Evolutionary conservation across 768 basidiomycete genomes (phyloP), one percentile per base, ranked within the genome.

Genomic region (Psilocybe cyanescens): DNA sequence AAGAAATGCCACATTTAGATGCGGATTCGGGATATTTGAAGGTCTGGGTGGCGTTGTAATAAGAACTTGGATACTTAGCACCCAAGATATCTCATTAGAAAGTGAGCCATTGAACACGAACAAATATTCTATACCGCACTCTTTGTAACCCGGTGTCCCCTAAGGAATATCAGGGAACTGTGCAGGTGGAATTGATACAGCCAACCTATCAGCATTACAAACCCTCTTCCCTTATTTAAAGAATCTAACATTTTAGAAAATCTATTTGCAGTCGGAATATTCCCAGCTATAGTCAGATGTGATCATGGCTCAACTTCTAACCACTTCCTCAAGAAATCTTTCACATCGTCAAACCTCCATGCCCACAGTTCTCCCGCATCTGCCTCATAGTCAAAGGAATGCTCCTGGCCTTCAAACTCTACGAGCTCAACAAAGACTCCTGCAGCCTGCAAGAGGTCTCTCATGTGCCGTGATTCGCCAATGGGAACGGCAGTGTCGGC

Each of bases 381-480:
- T 14, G 74, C 70, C 31, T 71, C 76, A 64, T 82, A 84, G 67
- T 88, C 87, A 62, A 87, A 88, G 0, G 81, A 80, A 65, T 88
- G 87, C 54, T 86, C 83, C 61, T 72, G 70, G 8, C 76, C 82
- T 4, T 79, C 74, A 16, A 82, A 68, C 14, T 78, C 72, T 17
- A 74, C 63, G 3, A 84, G 60, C 44, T 72, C 66, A 3, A 75
- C 75, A 1, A 65, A 57, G 1, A 82, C 79, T 1, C 78, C 77
- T 2, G 72, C 75, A 1, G 70, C 55, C 41, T 68, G 57, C 49
- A 86, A 72, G 54, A 78, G 65, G 0, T 58, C 53, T 11, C 71
- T 62, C 65, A 86, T 60, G 50, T 73, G 62, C 19, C 66, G 68
- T 28, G 85, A 83, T 64, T 86, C 83, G 1, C 67, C 62, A 1